Evolutionary conservation across 2,329 filamentous ascomycete genomes (phyloP), one percentile per base, ranked within the genome.

Genomic region (Alternaria ventricosa): DNA sequence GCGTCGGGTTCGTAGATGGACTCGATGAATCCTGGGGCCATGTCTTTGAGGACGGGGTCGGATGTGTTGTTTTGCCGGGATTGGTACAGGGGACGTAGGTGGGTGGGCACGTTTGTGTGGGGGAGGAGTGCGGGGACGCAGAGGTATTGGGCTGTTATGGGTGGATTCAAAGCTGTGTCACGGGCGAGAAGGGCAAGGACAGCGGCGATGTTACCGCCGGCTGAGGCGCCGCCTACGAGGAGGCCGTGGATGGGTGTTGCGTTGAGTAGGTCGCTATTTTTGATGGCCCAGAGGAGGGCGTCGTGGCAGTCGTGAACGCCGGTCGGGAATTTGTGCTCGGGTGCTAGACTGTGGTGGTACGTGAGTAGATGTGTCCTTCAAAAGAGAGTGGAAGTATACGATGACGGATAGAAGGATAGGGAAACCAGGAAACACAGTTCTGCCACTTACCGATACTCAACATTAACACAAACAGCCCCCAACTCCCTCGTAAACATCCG

Each of bases 171-270:
- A 1, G 75, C 74, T 36, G 81, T 79, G 57, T 83, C 81, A 4
- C 80, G 78, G 6, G 82, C 79, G 0, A 82, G 66, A 56, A 85
- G 81, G 1, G 83, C 78, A 1, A 86, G 78, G 0, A 82, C 82
- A 0, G 82, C 81, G n/a, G 84, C 79, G 59, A 87, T 81, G 68
- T 86, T 86, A n/a, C 82, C 85, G 5, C 85, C 85, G 0, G 84
- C 84, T 2, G 82, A 85, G 6, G 81, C 83, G 18, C 85, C 85
- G 9, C 84, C 83, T 0, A 87, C 71, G n/a, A 86, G 78, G 64
- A 87, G 84, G 9, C 84, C 84, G 56, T 78, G 79, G 5, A 71
- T 62, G 2, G 84, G 79, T 51, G 85, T 78, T 2, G 81, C 81
- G 9, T 76, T 69, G 6, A 86, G 71, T 0, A 36, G 50, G 1